These are phyloP conservation scores for Protomyces pachydermus DNA, from an alignment of 1,139 yeast genomes.

Conservation along the genomic window DNA sequence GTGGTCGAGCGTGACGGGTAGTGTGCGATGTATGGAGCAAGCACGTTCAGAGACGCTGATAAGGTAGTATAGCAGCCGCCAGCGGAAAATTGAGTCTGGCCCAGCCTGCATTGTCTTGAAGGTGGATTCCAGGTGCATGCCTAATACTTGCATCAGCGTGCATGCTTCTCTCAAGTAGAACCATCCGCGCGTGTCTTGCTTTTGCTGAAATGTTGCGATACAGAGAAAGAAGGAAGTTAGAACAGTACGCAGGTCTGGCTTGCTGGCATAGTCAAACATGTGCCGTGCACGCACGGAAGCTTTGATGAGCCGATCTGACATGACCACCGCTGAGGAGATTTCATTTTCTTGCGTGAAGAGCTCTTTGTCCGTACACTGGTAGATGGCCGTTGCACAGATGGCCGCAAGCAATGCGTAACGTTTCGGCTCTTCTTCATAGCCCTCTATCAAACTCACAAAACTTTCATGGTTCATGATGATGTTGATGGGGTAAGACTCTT, in stretches of 20 bases:
- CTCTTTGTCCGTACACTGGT: not conserved
- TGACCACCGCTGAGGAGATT: not conserved
- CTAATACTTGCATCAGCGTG: not conserved
- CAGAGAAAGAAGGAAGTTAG: conserved; percentile 1
- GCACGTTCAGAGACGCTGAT: not conserved
- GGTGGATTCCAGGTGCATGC: not conserved
- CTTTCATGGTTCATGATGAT: not conserved
- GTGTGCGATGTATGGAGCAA: not conserved
- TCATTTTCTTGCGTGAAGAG: not conserved
- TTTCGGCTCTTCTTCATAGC: not conserved
- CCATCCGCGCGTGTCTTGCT: not conserved
- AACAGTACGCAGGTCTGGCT: not conserved
- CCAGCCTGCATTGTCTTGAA: not conserved
- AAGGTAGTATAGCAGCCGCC: not conserved
- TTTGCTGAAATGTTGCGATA: conserved; percentile 3
- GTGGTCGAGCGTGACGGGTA: not conserved
- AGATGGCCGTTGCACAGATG: not conserved
- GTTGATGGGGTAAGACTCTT: not conserved
- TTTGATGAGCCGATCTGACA: conserved; percentile 1
- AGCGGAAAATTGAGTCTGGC: not conserved
- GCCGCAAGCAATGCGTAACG: not conserved
- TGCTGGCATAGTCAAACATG: not conserved
- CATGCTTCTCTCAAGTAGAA: not conserved
- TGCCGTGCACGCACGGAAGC: not conserved
- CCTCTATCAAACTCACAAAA: not conserved